Conservation (phyloP, 345 rosid species). For the Rhodamnia argentea region DNA sequence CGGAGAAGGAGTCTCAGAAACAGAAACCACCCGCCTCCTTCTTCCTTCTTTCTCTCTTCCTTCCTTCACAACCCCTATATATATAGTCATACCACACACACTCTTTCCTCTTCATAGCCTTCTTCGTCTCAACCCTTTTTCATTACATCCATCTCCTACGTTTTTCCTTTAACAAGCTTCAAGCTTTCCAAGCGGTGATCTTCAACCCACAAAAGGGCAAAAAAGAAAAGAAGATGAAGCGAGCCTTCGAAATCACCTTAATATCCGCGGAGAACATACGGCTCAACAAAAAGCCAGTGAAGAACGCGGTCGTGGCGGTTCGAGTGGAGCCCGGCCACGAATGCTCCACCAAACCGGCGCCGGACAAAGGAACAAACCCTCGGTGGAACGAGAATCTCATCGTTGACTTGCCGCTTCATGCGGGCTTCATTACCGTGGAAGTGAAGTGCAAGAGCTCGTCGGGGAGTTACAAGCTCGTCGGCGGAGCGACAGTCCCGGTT, state of each 20-base stretch:
- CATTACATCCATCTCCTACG: background rate
- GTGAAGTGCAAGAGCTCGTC: slow-evolving; percentile 21
- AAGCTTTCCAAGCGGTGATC: background rate
- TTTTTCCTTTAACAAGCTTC: background rate
- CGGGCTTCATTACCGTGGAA: slow-evolving; percentile 23
- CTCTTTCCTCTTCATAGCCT: background rate
- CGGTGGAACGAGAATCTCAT: slow-evolving; percentile 41
- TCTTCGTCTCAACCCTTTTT: background rate
- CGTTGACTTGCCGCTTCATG: slow-evolving; percentile 13
- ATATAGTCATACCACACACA: background rate
- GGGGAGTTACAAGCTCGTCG: slow-evolving; percentile 20
- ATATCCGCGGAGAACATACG: slow-evolving; percentile 51
- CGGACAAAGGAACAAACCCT: slow-evolving; percentile 33
- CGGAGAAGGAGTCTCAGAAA: background rate
- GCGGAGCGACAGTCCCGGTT: slow-evolving; percentile 34
- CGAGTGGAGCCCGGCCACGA: slow-evolving; percentile 4
- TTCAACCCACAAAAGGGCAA: background rate
- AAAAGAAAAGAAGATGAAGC: background rate
- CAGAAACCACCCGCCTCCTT: background rate
- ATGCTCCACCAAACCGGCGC: slow-evolving; percentile 6
- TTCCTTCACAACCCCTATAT: background rate
- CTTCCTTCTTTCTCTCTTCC: background rate
- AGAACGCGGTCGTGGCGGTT: slow-evolving; percentile 27
- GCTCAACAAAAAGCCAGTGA: slow-evolving; percentile 24
- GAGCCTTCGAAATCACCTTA: slow-evolving; percentile 13